These are phyloP conservation scores for Pseudognaphalium luteoalbum DNA, from an alignment of 129 eudicot species.

Conservation along the genomic window DNA sequence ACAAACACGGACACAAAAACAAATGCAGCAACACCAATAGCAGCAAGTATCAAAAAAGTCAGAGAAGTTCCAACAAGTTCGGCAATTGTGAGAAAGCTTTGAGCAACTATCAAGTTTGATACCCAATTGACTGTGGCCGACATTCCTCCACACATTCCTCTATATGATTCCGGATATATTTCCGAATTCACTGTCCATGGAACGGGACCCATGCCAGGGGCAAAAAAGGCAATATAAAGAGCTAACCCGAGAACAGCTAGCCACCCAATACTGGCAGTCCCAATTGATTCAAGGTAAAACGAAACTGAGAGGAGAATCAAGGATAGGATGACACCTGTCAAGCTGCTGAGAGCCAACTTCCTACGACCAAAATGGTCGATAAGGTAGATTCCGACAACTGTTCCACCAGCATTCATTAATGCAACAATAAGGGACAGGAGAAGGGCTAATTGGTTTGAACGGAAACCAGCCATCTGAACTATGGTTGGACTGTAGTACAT, in stretches of 20 bases:
- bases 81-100: conserved; percentile 74
- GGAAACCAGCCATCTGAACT: conserved; percentile 70
- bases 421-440: conserved; percentile 68
- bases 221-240: conserved; percentile 54
- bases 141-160: conserved; percentile 86
- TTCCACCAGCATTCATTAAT: conserved; percentile 61
- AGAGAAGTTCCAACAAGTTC: conserved; percentile 64
- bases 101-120: conserved; percentile 81
- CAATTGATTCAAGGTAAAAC: conserved; percentile 51
- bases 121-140: conserved; percentile 96
- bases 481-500: conserved; percentile 86
- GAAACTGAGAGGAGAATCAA: conserved; percentile 50
- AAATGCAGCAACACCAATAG: conserved; percentile 52
- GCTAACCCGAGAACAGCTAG: conserved; percentile 60
- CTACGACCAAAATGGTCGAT: conserved; percentile 72
- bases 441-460: conserved; percentile 65
- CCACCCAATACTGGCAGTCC: conserved; percentile 54
- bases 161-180: conserved; percentile 61
- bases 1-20: conserved; percentile 56
- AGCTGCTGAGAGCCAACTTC: conserved; percentile 51
- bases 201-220: conserved; percentile 88
- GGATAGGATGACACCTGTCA: conserved; percentile 59
- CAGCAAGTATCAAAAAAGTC: conserved; percentile 75
- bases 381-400: conserved; percentile 64
- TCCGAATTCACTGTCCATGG: conserved; percentile 90